Evolutionary conservation across 306 rosid species (phyloP).

Genomic region (Glycine soja): DNA sequence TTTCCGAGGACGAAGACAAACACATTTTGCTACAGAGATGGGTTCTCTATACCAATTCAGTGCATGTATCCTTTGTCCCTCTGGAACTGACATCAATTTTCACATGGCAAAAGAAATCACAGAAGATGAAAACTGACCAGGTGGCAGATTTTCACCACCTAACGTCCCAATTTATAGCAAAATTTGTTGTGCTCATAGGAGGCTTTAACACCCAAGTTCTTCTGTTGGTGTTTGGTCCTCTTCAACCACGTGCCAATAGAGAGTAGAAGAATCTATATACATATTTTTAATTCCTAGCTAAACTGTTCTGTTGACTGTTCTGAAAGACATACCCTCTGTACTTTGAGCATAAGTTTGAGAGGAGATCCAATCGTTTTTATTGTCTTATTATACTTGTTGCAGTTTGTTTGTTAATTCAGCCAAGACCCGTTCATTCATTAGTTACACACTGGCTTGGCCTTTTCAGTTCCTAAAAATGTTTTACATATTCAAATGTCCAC

Average conservation of each 20-base stretch:
- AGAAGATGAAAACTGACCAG: slow-evolving; percentile 43
- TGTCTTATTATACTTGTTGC: slow-evolving; percentile 31
- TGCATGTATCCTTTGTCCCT: slow-evolving; percentile 49
- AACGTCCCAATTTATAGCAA: slow-evolving; percentile 31
- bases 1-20: slow-evolving; percentile 57
- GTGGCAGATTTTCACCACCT: slow-evolving; percentile 40
- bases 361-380: slow-evolving; percentile 24
- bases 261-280: slow-evolving; percentile 54
- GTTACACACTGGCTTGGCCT: background rate
- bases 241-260: slow-evolving; percentile 40
- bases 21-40: slow-evolving; percentile 43
- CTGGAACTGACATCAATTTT: slow-evolving; percentile 53
- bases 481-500: background rate
- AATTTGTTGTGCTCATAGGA: slow-evolving; percentile 41
- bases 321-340: slow-evolving; percentile 25
- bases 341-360: slow-evolving; percentile 36
- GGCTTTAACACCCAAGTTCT: slow-evolving; percentile 48
- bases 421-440: slow-evolving; percentile 15
- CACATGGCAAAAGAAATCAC: slow-evolving; percentile 43
- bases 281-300: slow-evolving; percentile 33
- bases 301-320: slow-evolving; percentile 30
- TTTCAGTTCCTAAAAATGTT: slow-evolving; percentile 6
- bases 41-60: slow-evolving; percentile 43
- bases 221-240: slow-evolving; percentile 51
- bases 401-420: slow-evolving; percentile 10